Percentiles rank a stretch among this genome's conserved stretches.
Evolutionary conservation across 2,329 filamentous ascomycete genomes (phyloP).

Genomic region (Ilyonectria mors-panacis): DNA sequence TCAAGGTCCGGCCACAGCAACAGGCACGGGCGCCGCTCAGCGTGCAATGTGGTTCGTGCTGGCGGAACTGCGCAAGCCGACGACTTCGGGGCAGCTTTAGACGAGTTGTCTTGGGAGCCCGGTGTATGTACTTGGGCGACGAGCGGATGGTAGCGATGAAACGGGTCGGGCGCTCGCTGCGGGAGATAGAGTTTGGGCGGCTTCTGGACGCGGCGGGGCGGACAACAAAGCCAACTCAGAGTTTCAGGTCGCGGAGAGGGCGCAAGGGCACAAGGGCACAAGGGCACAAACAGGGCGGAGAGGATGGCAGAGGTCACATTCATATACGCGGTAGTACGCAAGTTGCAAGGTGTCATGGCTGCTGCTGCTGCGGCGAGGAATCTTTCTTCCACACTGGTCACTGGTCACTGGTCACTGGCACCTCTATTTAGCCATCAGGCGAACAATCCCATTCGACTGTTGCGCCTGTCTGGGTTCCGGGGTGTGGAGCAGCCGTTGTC

Average conservation of each 20-base stretch:
- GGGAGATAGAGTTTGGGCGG: conserved; percentile 29
- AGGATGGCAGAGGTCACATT: conserved; percentile 43
- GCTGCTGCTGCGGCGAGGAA: too few species aligned
- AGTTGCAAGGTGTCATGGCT: not conserved
- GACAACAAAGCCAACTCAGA: conserved; percentile 33
- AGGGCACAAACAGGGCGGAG: too few species aligned
- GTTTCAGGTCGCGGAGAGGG: conserved; percentile 41
- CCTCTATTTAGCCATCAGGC: conserved; percentile 33
- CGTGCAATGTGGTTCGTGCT: conserved; percentile 19
- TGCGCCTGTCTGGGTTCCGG: conserved; percentile 33
- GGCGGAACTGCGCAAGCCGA: not conserved
- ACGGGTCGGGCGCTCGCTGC: conserved; percentile 25
- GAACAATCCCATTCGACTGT: conserved; percentile 39
- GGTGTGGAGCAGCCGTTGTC: conserved; percentile 44
- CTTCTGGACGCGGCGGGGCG: conserved; percentile 32
- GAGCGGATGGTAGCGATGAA: conserved; percentile 33
- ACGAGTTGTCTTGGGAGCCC: not conserved
- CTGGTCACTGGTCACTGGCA: not conserved
- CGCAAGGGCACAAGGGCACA: not conserved
- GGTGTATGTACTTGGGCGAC: not conserved
- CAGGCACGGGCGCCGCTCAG: conserved; percentile 13
- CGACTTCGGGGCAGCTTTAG: not conserved
- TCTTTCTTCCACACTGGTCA: too few species aligned
- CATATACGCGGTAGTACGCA: conserved; percentile 42
- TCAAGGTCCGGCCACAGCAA: not conserved